phyloP scores from a whole-genome alignment of 2,329 filamentous ascomycete species.

The Aureobasidium sp. region DNA sequence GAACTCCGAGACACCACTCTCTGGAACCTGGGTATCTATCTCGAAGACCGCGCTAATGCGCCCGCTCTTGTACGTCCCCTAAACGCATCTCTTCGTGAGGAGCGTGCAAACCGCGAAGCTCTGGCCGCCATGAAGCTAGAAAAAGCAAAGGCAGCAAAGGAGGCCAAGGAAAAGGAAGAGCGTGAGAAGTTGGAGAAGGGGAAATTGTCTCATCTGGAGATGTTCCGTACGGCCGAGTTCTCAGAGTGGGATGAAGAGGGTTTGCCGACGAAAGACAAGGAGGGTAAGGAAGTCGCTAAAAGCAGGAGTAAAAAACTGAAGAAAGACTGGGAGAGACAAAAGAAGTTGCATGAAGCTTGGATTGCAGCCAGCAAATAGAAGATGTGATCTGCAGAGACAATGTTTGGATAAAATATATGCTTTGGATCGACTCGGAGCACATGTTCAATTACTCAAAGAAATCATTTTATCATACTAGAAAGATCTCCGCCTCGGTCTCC shows the following conservation, averaged over 20 bases:
- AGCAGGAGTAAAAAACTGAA: constrained; percentile 69
- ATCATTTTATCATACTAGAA: no score
- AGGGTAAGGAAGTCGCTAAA: constrained; percentile 75
- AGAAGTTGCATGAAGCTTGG: constrained; percentile 69
- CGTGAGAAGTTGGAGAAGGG: constrained; percentile 44
- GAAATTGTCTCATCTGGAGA: constrained; percentile 47
- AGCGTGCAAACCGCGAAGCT: constrained; percentile 45
- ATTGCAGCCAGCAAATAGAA: neutral
- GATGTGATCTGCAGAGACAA: neutral
- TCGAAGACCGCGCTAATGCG: constrained; percentile 66
- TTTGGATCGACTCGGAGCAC: neutral
- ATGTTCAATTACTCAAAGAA: neutral
- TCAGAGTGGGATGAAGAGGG: constrained; percentile 77
- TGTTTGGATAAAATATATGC: neutral
- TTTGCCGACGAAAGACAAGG: constrained; percentile 65
- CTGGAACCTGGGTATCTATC: constrained; percentile 74
- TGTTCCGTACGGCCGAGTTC: constrained; percentile 55
- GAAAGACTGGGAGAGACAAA: constrained; percentile 88
- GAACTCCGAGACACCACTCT: constrained; percentile 71
- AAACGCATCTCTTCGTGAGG: constrained; percentile 39
- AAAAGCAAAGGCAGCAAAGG: constrained; percentile 36
- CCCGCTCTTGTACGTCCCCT: constrained; percentile 66
- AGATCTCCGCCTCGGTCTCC: no score
- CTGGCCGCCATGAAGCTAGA: constrained; percentile 40
- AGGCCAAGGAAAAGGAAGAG: constrained; percentile 40